phyloP scores from a whole-genome alignment of 1,284 basidiomycete species.

The Xerocomus amazonicus region DNA sequence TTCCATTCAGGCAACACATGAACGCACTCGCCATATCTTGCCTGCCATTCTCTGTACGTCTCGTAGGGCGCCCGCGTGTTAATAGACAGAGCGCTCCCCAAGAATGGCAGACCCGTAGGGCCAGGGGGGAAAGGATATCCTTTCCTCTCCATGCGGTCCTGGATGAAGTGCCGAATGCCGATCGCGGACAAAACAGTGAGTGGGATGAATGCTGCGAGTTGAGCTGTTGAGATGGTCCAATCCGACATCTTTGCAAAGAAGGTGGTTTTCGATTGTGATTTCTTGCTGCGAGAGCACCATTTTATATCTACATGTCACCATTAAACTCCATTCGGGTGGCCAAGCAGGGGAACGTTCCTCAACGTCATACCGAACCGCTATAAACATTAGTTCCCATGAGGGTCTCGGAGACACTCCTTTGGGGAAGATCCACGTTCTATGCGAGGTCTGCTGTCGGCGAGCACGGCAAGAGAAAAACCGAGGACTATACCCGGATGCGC shows the following conservation, averaged over 20 bases:
- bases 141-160: conserved; percentile 7
- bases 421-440: too few species aligned
- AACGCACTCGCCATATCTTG: conserved; percentile 16
- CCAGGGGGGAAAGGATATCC: conserved; percentile 17
- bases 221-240: conserved; percentile 3
- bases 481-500: too few species aligned
- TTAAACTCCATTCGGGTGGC: too few species aligned
- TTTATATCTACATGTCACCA: conserved; percentile 6
- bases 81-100: conserved; percentile 18
- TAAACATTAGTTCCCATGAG: too few species aligned
- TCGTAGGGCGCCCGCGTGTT: conserved; percentile 9
- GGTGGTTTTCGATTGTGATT: background rate
- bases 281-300: background rate
- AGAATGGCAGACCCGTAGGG: conserved; percentile 13
- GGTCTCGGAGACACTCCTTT: too few species aligned
- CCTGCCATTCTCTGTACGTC: conserved; percentile 21
- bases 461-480: too few species aligned
- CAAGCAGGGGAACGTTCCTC: too few species aligned
- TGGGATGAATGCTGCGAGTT: conserved; percentile 2
- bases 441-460: too few species aligned
- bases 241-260: conserved; percentile 5
- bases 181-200: background rate
- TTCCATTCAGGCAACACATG: background rate
- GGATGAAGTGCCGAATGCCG: conserved; percentile 5
- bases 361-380: too few species aligned